Base-by-base conservation (phyloP, 176 grass and related monocot genomes). In the Dactylis glomerata region DNA sequence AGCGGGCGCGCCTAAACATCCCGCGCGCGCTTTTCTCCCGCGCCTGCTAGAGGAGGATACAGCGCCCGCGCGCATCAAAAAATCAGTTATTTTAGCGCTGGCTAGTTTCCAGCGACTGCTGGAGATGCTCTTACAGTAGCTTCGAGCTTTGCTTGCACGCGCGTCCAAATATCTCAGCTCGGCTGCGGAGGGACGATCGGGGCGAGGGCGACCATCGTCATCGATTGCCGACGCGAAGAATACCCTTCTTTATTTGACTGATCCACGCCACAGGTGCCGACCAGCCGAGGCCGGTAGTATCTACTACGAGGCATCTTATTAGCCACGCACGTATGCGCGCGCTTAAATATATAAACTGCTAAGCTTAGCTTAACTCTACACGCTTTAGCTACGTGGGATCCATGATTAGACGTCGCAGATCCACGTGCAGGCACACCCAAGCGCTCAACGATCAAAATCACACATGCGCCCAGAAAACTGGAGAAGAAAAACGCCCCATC, bases 181-280 rank as follows among this genome's bases (percentile, higher is more conserved):
- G 20, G 12, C 41, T 1, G 45, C 52, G 14, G 15, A 36, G 1
- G 0, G 1, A 3, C 2, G 23, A 16, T 30, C 10, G 42, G 68
- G 7, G 37, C 24, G 86, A 87, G 68, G 7, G 37, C 24, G 86
- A 87, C 76, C 82, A 82, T 49, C 49, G 76, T 36, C 47, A 34
- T 58, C 71, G 68, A 71, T 52, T 65, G 55, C 56, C 26, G 34
- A 74, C 19, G 66, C 1, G 66, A 69, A 40, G 73, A 63, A 13
- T 1, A n/a, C 0, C 57, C 3, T 0, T 7, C 10, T 22, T 65
- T n/a, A n/a, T 50, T 84, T 88, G 56, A 74, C 81, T 32, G 59
- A 68, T 74, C 68, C 4, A 40, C 16, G 26, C 0, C 22, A 24
- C 34, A 66, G 9, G 19, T 68, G 59, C 28, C 47, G 33, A 13